These are phyloP conservation scores for Stemphylium vesicarium DNA, from an alignment of 2,329 filamentous ascomycete genomes.

Conservation along the genomic window DNA sequence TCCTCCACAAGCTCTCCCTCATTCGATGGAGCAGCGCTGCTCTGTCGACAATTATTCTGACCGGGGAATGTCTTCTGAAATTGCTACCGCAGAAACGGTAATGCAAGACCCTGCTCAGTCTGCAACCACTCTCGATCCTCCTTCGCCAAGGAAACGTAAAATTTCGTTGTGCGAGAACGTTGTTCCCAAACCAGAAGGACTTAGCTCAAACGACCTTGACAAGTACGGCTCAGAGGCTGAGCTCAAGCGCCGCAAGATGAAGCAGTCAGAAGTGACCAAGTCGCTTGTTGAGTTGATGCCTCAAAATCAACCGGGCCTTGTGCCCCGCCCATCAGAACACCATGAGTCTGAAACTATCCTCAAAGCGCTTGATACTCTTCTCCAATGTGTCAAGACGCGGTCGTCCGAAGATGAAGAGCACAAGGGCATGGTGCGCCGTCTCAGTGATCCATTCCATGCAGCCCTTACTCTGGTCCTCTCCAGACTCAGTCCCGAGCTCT, in stretches of 20 bases:
- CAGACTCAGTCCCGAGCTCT: neutral
- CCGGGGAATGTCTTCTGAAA: neutral
- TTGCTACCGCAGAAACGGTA: too few relatives aligned
- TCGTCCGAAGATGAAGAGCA: neutral
- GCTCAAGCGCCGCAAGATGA: slow-evolving; percentile 7
- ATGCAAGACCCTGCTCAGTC: neutral
- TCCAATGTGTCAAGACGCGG: too few relatives aligned
- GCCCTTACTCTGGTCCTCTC: neutral
- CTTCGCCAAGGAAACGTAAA: slow-evolving; percentile 16
- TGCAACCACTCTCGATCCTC: neutral
- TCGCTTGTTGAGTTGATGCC: neutral
- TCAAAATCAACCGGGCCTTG: neutral
- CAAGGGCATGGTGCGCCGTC: neutral
- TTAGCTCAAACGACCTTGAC: neutral
- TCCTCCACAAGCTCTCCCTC: neutral
- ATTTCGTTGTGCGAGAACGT: neutral
- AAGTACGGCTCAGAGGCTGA: neutral
- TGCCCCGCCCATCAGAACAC: neutral
- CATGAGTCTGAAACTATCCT: too few relatives aligned
- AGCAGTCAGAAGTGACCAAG: neutral
- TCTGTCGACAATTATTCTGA: neutral
- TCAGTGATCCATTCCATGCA: neutral
- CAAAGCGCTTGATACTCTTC: too few relatives aligned
- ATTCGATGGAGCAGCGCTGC: neutral
- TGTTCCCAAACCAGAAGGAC: too few relatives aligned